These are phyloP conservation scores for Liriodendron chinense DNA, from an alignment of 164 flowering plant species.

Conservation along the genomic window DNA sequence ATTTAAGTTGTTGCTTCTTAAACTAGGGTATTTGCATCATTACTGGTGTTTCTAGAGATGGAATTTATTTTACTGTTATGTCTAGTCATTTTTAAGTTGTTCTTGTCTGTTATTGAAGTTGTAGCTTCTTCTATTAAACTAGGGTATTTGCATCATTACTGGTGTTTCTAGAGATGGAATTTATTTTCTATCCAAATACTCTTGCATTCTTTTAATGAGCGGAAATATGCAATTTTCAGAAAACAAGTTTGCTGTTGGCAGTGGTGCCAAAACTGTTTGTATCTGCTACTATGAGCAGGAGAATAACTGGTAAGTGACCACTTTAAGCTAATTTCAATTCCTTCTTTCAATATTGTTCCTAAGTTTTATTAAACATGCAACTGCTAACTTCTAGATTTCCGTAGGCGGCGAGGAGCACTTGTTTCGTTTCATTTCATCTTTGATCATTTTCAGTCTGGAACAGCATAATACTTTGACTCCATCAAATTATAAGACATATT, in stretches of 20 bases:
- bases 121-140: neutral
- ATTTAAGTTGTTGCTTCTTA: neutral
- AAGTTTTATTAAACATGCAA: neutral
- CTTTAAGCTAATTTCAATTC: slow-evolving; percentile 1
- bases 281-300: slow-evolving; percentile 98
- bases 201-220: slow-evolving; percentile 3
- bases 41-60: neutral
- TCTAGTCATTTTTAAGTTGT: neutral
- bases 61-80: neutral
- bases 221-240: slow-evolving; percentile 38
- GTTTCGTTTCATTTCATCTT: neutral
- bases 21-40: neutral
- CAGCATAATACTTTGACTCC: neutral
- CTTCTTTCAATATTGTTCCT: neutral
- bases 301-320: slow-evolving; percentile 72
- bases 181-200: neutral
- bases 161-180: neutral
- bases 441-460: neutral
- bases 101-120: neutral
- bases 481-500: too few relatives aligned
- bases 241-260: slow-evolving; percentile 99
- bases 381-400: neutral
- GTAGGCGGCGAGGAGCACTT: neutral
- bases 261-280: slow-evolving; percentile 99
- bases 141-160: neutral